Evolutionary conservation across 768 basidiomycete species (phyloP).

Genomic region (Neoboletus magnificus): DNA sequence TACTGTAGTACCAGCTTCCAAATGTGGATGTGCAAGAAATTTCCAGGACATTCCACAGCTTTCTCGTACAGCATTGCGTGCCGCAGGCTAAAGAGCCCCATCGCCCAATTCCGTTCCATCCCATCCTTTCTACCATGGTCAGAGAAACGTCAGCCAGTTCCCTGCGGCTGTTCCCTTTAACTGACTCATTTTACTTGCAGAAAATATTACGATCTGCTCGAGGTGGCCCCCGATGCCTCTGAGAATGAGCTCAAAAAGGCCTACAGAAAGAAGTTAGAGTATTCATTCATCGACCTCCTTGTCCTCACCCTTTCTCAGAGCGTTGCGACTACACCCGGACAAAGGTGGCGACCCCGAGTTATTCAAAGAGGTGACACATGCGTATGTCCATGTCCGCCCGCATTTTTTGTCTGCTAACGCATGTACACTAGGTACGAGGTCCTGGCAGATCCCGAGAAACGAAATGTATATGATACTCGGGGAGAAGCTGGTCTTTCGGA

Average conservation of each 20-base stretch:
- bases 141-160: constrained; percentile 53
- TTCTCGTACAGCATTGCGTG: constrained; percentile 35
- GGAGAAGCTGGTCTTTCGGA: constrained; percentile 91
- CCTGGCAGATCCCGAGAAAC: constrained; percentile 82
- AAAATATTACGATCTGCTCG: constrained; percentile 91
- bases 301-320: constrained; percentile 43
- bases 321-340: constrained; percentile 83
- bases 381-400: constrained; percentile 50
- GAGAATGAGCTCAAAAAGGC: constrained; percentile 92
- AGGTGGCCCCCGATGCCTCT: constrained; percentile 72
- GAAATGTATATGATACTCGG: constrained; percentile 79
- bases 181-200: constrained; percentile 36
- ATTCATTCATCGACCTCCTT: background rate
- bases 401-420: background rate
- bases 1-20: constrained; percentile 4
- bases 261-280: constrained; percentile 82
- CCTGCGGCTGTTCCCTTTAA: background rate
- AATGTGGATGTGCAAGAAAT: constrained; percentile 22
- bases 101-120: constrained; percentile 13
- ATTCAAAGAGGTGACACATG: constrained; percentile 97
- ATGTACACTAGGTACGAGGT: constrained; percentile 75
- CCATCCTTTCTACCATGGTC: constrained; percentile 47
- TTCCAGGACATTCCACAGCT: constrained; percentile 34
- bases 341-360: constrained; percentile 95
- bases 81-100: constrained; percentile 21